Evolutionary conservation across 2,329 filamentous ascomycete genomes (phyloP).

Genomic region (Paecilomyces variotii): DNA sequence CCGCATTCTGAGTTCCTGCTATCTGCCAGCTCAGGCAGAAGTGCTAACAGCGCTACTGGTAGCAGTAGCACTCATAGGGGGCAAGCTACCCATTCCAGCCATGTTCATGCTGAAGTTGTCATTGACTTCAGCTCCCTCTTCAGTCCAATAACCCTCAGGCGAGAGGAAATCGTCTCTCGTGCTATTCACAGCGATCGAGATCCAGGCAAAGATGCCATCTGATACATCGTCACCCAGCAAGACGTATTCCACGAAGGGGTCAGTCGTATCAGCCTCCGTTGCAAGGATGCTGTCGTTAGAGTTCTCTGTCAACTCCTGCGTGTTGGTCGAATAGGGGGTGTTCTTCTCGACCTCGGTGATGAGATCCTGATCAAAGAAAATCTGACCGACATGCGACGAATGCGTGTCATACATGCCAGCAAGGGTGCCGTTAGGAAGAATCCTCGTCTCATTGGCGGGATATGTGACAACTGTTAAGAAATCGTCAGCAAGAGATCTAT

Average conservation of each 20-base stretch:
- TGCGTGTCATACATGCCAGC: slow-evolving; percentile 33
- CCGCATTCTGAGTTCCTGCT: neutral
- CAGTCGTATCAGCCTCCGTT: slow-evolving; percentile 44
- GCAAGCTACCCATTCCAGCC: neutral
- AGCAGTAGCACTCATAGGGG: neutral
- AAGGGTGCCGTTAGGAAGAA: slow-evolving; percentile 45
- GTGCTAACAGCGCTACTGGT: neutral
- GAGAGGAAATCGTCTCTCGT: neutral
- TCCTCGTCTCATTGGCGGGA: slow-evolving; percentile 20
- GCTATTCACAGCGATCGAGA: slow-evolving; percentile 28
- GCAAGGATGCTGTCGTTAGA: slow-evolving; percentile 44
- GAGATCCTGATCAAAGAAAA: slow-evolving; percentile 57
- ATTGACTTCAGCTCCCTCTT: neutral
- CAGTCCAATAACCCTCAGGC: neutral
- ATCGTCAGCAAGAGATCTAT: neutral
- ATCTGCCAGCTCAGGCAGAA: neutral
- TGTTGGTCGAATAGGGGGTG: slow-evolving; percentile 42
- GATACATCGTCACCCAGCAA: slow-evolving; percentile 40
- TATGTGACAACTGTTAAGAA: slow-evolving; percentile 21
- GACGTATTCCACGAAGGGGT: slow-evolving; percentile 53
- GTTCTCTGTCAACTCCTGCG: slow-evolving; percentile 42
- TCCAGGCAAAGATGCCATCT: slow-evolving; percentile 49
- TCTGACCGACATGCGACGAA: slow-evolving; percentile 56
- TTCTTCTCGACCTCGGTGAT: slow-evolving; percentile 43
- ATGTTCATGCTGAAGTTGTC: neutral